phyloP scores from a whole-genome alignment of 164 flowering plant genomes.

The Hamamelis virginiana region DNA sequence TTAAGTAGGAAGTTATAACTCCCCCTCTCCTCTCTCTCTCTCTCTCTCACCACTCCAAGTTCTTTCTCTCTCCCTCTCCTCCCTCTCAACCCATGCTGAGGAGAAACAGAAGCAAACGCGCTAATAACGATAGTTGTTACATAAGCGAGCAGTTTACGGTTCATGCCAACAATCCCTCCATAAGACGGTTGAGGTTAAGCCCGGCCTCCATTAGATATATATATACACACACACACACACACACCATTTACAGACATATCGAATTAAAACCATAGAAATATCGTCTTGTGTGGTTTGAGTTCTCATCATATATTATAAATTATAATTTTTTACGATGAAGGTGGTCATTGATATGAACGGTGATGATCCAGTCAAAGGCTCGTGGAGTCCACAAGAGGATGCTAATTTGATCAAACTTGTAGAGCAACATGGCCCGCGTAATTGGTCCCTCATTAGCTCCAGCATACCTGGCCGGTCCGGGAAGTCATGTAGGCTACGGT shows the following conservation, averaged over 20 bases:
- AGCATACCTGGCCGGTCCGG: slow-evolving; percentile 71
- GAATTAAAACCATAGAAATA: no score
- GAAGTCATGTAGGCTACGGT: slow-evolving; percentile 73
- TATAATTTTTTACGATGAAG: not conserved
- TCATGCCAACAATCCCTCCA: slow-evolving; percentile 32
- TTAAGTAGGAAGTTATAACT: slow-evolving; percentile 15
- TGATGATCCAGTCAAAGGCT: slow-evolving; percentile 48
- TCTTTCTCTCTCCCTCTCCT: slow-evolving; percentile 4
- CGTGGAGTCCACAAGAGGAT: slow-evolving; percentile 71
- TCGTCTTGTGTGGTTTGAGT: no score
- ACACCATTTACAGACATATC: not conserved
- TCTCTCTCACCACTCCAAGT: no score
- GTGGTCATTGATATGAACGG: not conserved
- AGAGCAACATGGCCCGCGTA: slow-evolving; percentile 57
- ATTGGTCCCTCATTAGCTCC: slow-evolving; percentile 61
- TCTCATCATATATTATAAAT: no score
- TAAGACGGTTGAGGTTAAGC: slow-evolving; percentile 10
- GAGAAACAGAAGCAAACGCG: no score
- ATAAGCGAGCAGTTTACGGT: slow-evolving; percentile 39
- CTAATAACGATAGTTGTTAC: slow-evolving; percentile 8
- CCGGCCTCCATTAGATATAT: not conserved
- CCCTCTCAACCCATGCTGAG: no score
- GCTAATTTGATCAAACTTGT: slow-evolving; percentile 46
- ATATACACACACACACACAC: not conserved
- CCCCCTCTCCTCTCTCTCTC: slow-evolving; percentile 2